Evolutionary conservation across 2,329 filamentous ascomycete species (phyloP), one percentile per base, ranked within the genome.

Genomic region (Colletotrichum ledebouriae): DNA sequence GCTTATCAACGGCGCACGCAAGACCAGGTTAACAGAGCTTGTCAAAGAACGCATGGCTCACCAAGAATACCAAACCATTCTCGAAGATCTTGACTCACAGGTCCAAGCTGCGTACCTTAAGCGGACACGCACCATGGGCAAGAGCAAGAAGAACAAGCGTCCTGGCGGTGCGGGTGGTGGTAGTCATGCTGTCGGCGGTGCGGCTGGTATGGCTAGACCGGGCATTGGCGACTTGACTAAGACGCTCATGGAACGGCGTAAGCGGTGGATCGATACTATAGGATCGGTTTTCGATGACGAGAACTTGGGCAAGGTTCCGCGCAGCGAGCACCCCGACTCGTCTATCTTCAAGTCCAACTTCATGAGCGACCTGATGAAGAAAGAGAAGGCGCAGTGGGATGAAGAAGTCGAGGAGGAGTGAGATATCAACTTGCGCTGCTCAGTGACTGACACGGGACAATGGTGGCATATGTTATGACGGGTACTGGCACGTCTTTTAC

Each of bases 61-160:
- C 81, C 96, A 99, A 77, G 96, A 99, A 78, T 99, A 97, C 83
- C 92, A 91, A 78, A 98, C 94, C 63, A 99, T 99, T 73, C 91
- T 97, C 58, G 96, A 99, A 77, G 96, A 99, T 78, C 89, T 99
- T 22, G 96, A 99, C 83, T 90, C 90, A 47, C 96, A 98, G 77
- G 94, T 98, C 47, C 94, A 98, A 76, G 91, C 93, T 59, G 95
- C 96, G 3, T 99, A 98, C 76, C 89, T 97, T 50, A 99, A 99
- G 82, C 92, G 96, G 25, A 98, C 95, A 33, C 90, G 96, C 53
- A 97, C 94, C 0, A 91, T 98, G 81, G 93, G 94, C 78, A 97
- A 98, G 83, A 94, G 90, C 79, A 97, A 97, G 79, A 97, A 97
- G 82, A 91, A 94, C 65, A 95, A 97, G 77, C 84, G 91, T 4